Evolutionary conservation across 805 yeast species (phyloP), one percentile per base, ranked within the genome.

Genomic region (Priceomyces haplophilus): DNA sequence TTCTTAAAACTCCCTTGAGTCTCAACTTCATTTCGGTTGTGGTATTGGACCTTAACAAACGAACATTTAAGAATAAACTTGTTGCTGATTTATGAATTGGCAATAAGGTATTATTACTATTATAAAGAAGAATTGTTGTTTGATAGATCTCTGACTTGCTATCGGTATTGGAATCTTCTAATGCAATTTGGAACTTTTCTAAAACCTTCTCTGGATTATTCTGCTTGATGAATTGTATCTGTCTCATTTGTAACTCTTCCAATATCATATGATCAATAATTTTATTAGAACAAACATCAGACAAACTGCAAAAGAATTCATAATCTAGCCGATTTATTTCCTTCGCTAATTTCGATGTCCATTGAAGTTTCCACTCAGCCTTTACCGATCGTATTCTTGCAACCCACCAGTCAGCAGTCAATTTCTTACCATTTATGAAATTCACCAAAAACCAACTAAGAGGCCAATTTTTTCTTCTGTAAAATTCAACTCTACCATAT

Each of bases 331-430:
- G 16, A 34, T 40, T 17, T 7, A 18, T 33, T 16, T 39, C 46
- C 3, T 34, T 42, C 20, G 48, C 42, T 13, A 68, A 45, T 12
- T 61, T 55, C 38, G 71, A 73, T 13, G 66, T 62, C 82, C 82
- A 78, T 40, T 71, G 72, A n/a, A 79, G 57, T 19, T 66, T 63
- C 83, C 84, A 79, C 41, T 73, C 78, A 4, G 82, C 82, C 39
- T 71, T 64, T 11, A 69, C 57, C 3, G 78, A 68, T 48, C 65
- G 69, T 38, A 78, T 68, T 34, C 77, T 61, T 6, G 80, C 71
- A 16, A 78, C 79, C 78, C 77, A 78, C 78, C 81, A 75, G 42
- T 63, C 64, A 7, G 70, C 60, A 20, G 55, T 61, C 3, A 69
- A 63, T 18, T 65, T 57, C 37, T 55, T 59, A 46, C 73, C 72